phyloP scores from a whole-genome alignment of 192 early-diverging fungal species.

The Coemansia sp. region DNA sequence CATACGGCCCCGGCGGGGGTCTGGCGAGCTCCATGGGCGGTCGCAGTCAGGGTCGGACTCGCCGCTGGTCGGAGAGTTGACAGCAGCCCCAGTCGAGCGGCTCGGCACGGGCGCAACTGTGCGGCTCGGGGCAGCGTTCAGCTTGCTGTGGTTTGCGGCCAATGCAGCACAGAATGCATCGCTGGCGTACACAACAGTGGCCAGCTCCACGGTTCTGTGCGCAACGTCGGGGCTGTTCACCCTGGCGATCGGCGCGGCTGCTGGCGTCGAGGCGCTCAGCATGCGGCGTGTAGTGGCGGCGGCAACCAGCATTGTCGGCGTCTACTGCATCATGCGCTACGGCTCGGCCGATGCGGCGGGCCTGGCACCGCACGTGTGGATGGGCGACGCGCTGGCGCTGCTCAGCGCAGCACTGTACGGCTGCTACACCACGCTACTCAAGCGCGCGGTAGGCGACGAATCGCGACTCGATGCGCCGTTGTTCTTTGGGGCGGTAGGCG shows the following conservation, averaged over 20 bases:
- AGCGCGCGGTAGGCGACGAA: constrained; percentile 63
- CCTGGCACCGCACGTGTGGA: constrained; percentile 29
- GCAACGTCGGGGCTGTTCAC: constrained; percentile 74
- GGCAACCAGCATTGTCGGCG: constrained; percentile 56
- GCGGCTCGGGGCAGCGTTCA: constrained; percentile 59
- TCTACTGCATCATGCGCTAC: constrained; percentile 53
- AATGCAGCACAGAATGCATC: constrained; percentile 69
- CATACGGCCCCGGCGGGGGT: background rate
- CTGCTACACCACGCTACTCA: constrained; percentile 67
- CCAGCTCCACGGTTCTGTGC: constrained; percentile 66
- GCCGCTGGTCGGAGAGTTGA: constrained; percentile 11
- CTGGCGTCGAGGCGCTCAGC: constrained; percentile 58
- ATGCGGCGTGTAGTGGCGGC: constrained; percentile 54
- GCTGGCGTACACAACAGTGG: constrained; percentile 67
- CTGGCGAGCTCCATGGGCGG: background rate
- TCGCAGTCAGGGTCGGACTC: background rate
- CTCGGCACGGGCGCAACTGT: constrained; percentile 60
- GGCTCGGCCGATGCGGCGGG: constrained; percentile 3
- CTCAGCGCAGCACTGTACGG: constrained; percentile 73
- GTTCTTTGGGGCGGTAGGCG: constrained; percentile 77
- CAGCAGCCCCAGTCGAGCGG: constrained; percentile 49
- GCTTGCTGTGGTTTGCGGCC: constrained; percentile 76
- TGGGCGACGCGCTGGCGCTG: constrained; percentile 66
- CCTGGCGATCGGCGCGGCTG: constrained; percentile 55
- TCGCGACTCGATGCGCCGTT: constrained; percentile 61